A percentile compares a stretch with the other conserved stretches of the same genome.
phyloP scores from a whole-genome alignment of 106 monocot genomes.

The Posidonia australis region DNA sequence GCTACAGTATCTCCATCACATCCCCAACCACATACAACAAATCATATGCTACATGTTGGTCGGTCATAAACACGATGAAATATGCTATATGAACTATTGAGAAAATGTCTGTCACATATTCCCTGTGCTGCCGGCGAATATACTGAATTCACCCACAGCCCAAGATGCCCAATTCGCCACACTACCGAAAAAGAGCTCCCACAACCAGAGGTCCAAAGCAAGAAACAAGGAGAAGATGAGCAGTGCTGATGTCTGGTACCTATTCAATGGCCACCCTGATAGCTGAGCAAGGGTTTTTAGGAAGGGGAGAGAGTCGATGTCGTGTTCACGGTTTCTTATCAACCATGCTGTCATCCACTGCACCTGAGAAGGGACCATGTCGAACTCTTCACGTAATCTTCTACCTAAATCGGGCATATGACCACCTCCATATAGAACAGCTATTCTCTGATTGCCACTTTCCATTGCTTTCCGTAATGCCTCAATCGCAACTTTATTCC shows the following conservation, averaged over 20 bases:
- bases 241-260: constrained; percentile 63
- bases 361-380: constrained; percentile 62
- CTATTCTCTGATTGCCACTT: constrained; percentile 47
- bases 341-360: constrained; percentile 85
- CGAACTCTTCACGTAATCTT: constrained; percentile 51
- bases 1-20: no score
- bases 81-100: no score
- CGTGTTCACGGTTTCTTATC: constrained; percentile 41
- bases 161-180: constrained; percentile 48
- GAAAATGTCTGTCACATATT: no score
- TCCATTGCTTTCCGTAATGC: constrained; percentile 53
- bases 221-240: constrained; percentile 55
- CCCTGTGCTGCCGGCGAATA: neutral
- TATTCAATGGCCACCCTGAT: constrained; percentile 60
- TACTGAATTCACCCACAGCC: constrained; percentile 27
- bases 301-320: constrained; percentile 47
- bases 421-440: constrained; percentile 76
- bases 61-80: no score
- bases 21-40: no score
- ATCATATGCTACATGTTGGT: no score
- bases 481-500: constrained; percentile 58
- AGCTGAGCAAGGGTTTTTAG: constrained; percentile 36
- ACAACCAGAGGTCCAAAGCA: constrained; percentile 76
- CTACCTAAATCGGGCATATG: constrained; percentile 91
- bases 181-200: constrained; percentile 62